Evolutionary conservation across 1,284 basidiomycete species (phyloP).

Genomic region (Fomitopsis betulina): DNA sequence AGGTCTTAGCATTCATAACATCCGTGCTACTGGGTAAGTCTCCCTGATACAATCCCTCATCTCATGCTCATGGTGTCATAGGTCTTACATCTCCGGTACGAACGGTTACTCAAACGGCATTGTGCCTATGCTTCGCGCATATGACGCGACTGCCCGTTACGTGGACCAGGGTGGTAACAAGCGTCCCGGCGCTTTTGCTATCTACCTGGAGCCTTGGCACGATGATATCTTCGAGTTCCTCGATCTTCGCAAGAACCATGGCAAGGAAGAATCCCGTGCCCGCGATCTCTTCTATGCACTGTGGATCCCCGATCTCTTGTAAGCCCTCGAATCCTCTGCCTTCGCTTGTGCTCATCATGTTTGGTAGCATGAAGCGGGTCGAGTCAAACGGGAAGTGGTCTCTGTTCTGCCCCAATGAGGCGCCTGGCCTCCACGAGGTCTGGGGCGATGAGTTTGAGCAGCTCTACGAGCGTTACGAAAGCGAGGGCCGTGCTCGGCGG

Average conservation of each 20-base stretch:
- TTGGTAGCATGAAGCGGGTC: slow-evolving; percentile 84
- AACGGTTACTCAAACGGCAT: slow-evolving; percentile 99
- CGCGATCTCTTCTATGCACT: slow-evolving; percentile 98
- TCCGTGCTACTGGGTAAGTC: slow-evolving; percentile 87
- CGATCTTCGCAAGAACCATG: slow-evolving; percentile 98
- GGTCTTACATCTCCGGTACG: slow-evolving; percentile 89
- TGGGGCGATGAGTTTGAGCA: slow-evolving; percentile 91
- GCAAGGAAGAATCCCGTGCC: slow-evolving; percentile 97
- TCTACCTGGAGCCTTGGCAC: slow-evolving; percentile 98
- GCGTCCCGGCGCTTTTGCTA: slow-evolving; percentile 97
- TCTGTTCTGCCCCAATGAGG: slow-evolving; percentile 97
- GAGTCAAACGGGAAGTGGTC: slow-evolving; percentile 90
- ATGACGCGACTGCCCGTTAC: slow-evolving; percentile 97
- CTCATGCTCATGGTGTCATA: slow-evolving; percentile 23
- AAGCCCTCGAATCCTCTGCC: slow-evolving; percentile 27
- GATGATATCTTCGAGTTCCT: slow-evolving; percentile 97
- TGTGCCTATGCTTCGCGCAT: slow-evolving; percentile 98
- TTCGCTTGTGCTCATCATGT: not conserved
- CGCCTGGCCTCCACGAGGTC: slow-evolving; percentile 87
- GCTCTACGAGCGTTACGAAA: slow-evolving; percentile 89
- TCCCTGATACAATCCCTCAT: not conserved
- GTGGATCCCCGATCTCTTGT: slow-evolving; percentile 98
- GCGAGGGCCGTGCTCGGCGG: slow-evolving; percentile 85
- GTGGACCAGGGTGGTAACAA: slow-evolving; percentile 99
- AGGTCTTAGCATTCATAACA: slow-evolving; percentile 94